These are phyloP conservation scores for Colletotrichum brevisporum DNA, from an alignment of 2,329 filamentous ascomycete species.

Conservation along the genomic window DNA sequence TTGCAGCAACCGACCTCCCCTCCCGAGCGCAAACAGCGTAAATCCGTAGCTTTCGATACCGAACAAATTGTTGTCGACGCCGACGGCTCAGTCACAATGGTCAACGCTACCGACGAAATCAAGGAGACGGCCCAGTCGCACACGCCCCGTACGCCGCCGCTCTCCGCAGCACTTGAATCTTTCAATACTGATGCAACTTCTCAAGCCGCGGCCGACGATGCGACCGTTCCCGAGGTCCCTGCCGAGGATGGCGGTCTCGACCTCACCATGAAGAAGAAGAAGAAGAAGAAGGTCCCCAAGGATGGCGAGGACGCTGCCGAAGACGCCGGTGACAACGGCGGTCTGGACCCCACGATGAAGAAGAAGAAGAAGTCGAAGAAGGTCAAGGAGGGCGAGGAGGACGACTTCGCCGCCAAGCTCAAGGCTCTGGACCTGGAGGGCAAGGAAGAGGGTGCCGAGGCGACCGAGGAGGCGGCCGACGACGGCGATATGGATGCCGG, in stretches of 20 bases:
- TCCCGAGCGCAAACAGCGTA: constrained; percentile 80
- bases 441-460: constrained; percentile 77
- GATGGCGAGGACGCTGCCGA: constrained; percentile 69
- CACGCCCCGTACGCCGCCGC: constrained; percentile 75
- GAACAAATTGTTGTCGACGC: constrained; percentile 89
- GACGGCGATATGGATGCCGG: constrained; percentile 88
- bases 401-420: constrained; percentile 72
- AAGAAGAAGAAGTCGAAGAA: constrained; percentile 81
- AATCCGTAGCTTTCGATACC: constrained; percentile 94
- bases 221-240: constrained; percentile 61
- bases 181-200: constrained; percentile 65
- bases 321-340: constrained; percentile 63
- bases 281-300: constrained; percentile 77
- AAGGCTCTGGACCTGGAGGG: constrained; percentile 73
- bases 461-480: constrained; percentile 65
- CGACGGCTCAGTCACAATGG: constrained; percentile 87
- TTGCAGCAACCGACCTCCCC: constrained; percentile 42
- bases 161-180: constrained; percentile 67
- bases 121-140: constrained; percentile 88
- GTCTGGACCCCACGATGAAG: constrained; percentile 74
- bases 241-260: constrained; percentile 71
- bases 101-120: constrained; percentile 79
- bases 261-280: constrained; percentile 78
- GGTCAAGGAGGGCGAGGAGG: constrained; percentile 73
- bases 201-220: constrained; percentile 56